Evolutionary conservation across 176 grass and related monocot species (phyloP).

Genomic region (Canna indica): DNA sequence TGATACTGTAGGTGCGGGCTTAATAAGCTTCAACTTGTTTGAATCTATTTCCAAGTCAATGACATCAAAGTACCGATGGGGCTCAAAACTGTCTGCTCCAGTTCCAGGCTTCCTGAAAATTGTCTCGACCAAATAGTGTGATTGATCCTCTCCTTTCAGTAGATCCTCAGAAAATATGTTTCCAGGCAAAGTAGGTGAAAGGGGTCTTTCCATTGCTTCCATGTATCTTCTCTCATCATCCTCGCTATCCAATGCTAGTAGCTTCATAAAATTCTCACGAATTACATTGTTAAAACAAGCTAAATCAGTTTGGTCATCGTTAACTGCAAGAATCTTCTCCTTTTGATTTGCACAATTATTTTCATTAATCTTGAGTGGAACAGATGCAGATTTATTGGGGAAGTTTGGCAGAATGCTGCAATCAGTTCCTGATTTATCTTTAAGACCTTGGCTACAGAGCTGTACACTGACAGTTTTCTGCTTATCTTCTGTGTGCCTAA

Average conservation of each 20-base stretch:
- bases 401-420: not conserved
- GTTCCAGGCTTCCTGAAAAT: not conserved
- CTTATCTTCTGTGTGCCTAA: not conserved
- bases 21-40: slow-evolving; percentile 3
- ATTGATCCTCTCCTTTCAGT: not conserved
- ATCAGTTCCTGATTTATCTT: not conserved
- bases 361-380: not conserved
- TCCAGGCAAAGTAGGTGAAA: slow-evolving; percentile 5
- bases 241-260: slow-evolving; percentile 2
- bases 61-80: not conserved
- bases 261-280: slow-evolving; percentile 1
- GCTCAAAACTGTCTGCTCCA: not conserved
- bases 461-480: not conserved
- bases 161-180: not conserved
- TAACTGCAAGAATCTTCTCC: not conserved
- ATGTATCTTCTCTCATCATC: slow-evolving; percentile 5
- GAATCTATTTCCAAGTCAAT: slow-evolving; percentile 5
- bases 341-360: not conserved
- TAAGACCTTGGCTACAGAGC: not conserved
- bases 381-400: not conserved
- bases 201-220: slow-evolving; percentile 14
- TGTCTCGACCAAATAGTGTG: not conserved
- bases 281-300: not conserved
- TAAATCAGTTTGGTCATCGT: not conserved
- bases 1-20: not conserved